Percentiles rank a stretch among this genome's conserved stretches.
Conservation (phyloP, 139 green algal genomes). For the Tetradesmus obliquus region DNA sequence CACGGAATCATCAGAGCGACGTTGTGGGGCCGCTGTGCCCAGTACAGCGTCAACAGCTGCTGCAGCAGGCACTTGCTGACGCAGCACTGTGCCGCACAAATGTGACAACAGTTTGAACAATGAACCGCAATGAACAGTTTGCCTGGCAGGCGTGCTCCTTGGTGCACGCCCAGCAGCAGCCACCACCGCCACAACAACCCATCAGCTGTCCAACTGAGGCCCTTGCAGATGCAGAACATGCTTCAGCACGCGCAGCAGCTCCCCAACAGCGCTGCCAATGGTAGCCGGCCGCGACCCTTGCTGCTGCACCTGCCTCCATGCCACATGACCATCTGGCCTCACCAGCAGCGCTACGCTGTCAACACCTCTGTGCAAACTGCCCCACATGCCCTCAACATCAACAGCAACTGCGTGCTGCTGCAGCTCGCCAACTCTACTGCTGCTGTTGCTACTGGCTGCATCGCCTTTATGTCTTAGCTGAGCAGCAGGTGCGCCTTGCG, state of each 20-base stretch:
- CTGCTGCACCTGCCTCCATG: slow-evolving; percentile 59
- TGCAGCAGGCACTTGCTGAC: too few species aligned
- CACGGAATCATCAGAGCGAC: too few species aligned
- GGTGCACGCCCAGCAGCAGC: background rate
- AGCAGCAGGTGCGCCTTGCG: background rate
- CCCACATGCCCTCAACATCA: slow-evolving; percentile 39
- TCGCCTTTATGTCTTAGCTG: too few species aligned
- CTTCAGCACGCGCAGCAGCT: background rate
- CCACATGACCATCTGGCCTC: slow-evolving; percentile 86
- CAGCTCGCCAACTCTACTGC: background rate
- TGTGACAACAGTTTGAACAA: too few species aligned
- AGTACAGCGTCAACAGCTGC: too few species aligned
- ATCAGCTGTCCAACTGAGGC: background rate
- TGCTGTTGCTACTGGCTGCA: slow-evolving; percentile 4
- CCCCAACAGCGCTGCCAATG: background rate
- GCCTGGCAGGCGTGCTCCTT: too few species aligned
- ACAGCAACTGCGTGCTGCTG: background rate
- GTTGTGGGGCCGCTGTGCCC: too few species aligned
- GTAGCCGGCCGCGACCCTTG: background rate
- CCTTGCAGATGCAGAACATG: background rate
- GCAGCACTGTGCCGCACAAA: too few species aligned
- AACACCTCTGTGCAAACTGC: slow-evolving; percentile 13
- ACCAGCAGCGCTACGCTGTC: slow-evolving; percentile 68
- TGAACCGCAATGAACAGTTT: too few species aligned
- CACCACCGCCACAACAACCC: background rate